Percentiles rank a stretch among this genome's conserved stretches.
Conservation (phyloP, 2,329 filamentous ascomycete genomes). For the Elsinoe australis region DNA sequence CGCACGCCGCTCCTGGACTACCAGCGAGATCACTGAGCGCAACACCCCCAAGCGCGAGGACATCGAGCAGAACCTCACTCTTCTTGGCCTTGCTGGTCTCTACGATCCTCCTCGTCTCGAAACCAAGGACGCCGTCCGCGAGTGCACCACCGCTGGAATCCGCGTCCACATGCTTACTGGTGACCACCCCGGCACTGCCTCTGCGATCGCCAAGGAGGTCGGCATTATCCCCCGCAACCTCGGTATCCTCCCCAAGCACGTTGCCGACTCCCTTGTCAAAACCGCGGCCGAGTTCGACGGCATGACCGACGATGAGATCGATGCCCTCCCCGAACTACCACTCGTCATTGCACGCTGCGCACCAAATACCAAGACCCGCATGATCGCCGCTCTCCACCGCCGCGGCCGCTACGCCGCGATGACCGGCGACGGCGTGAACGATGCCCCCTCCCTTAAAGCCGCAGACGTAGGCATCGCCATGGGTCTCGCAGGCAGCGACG, state of each 20-base stretch:
- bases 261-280: conserved; percentile 34
- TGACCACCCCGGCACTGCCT: conserved; percentile 41
- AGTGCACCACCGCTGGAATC: conserved; percentile 42
- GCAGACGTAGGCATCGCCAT: conserved; percentile 42
- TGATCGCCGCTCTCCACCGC: conserved; percentile 40
- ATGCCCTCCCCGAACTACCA: conserved; percentile 35
- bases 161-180: conserved; percentile 45
- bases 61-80: conserved; percentile 26
- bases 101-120: conserved; percentile 30
- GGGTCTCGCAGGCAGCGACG: conserved; percentile 39
- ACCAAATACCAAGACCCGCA: conserved; percentile 41
- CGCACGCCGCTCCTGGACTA: conserved; percentile 22
- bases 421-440: conserved; percentile 43
- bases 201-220: conserved; percentile 41
- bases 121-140: conserved; percentile 34
- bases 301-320: conserved; percentile 37
- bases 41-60: conserved; percentile 18
- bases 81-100: conserved; percentile 29
- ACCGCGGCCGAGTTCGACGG: conserved; percentile 39
- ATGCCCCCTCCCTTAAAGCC: conserved; percentile 39
- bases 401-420: conserved; percentile 36
- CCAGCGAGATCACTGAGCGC: conserved; percentile 13
- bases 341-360: conserved; percentile 41
- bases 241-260: conserved; percentile 19
- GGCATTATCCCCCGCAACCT: conserved; percentile 35